phyloP scores from a whole-genome alignment of 768 basidiomycete genomes.

The Lentinula lateritia region DNA sequence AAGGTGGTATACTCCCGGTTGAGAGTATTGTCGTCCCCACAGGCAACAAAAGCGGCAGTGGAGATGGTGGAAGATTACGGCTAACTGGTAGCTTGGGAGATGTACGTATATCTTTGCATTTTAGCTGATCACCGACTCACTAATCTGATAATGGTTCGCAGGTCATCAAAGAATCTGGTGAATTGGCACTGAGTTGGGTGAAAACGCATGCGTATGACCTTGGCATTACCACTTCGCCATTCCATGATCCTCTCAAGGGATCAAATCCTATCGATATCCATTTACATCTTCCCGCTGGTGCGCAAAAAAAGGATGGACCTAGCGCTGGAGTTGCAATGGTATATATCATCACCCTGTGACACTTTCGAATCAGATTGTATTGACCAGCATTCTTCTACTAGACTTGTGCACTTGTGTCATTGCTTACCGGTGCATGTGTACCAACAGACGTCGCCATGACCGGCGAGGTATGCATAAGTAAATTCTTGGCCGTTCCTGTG shows the following conservation, averaged over 20 bases:
- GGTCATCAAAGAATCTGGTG: slow-evolving; percentile 90
- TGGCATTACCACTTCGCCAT: slow-evolving; percentile 63
- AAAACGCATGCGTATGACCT: slow-evolving; percentile 79
- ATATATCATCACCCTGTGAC: slow-evolving; percentile 10
- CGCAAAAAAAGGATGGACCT: slow-evolving; percentile 91
- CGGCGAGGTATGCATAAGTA: slow-evolving; percentile 56
- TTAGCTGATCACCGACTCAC: neutral
- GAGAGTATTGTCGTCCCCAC: slow-evolving; percentile 72
- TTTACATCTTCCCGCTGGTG: slow-evolving; percentile 83
- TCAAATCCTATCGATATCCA: slow-evolving; percentile 78
- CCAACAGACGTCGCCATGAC: slow-evolving; percentile 81
- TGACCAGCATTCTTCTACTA: slow-evolving; percentile 17
- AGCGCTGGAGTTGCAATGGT: slow-evolving; percentile 90
- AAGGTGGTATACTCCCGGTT: slow-evolving; percentile 80
- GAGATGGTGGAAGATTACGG: slow-evolving; percentile 60
- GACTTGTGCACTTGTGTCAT: slow-evolving; percentile 83
- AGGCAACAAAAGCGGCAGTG: slow-evolving; percentile 39
- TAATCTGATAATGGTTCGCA: slow-evolving; percentile 15
- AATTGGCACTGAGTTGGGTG: slow-evolving; percentile 90
- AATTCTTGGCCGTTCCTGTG: neutral
- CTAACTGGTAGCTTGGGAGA: slow-evolving; percentile 85
- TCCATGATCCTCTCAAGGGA: slow-evolving; percentile 71
- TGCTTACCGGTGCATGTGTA: slow-evolving; percentile 72
- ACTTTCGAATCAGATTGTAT: neutral
- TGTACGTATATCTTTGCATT: slow-evolving; percentile 26